These are phyloP conservation scores for Fusarium sp. DNA, from an alignment of 2,329 filamentous ascomycete genomes.

Conservation along the genomic window DNA sequence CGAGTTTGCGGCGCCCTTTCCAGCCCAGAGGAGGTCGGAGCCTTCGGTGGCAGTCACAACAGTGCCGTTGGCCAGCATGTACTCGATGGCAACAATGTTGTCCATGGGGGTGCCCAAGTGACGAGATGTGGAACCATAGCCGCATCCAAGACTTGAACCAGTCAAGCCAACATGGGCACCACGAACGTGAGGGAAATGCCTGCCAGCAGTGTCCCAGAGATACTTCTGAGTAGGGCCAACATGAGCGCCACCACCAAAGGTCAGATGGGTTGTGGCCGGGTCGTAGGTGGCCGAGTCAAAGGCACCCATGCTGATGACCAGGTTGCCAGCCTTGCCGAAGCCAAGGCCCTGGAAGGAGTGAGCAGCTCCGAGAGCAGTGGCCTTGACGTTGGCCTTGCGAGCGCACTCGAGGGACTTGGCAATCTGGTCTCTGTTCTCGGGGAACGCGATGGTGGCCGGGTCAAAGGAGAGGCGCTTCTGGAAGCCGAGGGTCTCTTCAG, in stretches of 20 bases:
- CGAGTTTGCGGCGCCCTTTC: slow-evolving; percentile 36
- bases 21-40: slow-evolving; percentile 40
- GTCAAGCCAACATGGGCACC: slow-evolving; percentile 37
- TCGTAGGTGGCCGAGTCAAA: slow-evolving; percentile 40
- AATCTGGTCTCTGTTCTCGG: slow-evolving; percentile 31
- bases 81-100: slow-evolving; percentile 36
- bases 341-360: slow-evolving; percentile 40
- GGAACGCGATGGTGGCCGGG: slow-evolving; percentile 38
- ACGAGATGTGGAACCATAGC: slow-evolving; percentile 35
- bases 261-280: slow-evolving; percentile 22
- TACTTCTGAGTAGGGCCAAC: slow-evolving; percentile 39
- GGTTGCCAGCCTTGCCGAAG: slow-evolving; percentile 35
- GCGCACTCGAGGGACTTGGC: slow-evolving; percentile 38
- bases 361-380: slow-evolving; percentile 34
- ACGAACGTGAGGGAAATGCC: slow-evolving; percentile 40
- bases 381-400: slow-evolving; percentile 36
- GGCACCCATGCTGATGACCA: slow-evolving; percentile 40
- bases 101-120: slow-evolving; percentile 36
- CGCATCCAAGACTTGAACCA: slow-evolving; percentile 40
- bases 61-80: slow-evolving; percentile 42
- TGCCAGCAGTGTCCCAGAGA: slow-evolving; percentile 40
- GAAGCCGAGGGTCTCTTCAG: slow-evolving; percentile 27
- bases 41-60: slow-evolving; percentile 34
- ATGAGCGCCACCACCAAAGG: slow-evolving; percentile 38
- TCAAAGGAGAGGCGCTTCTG: slow-evolving; percentile 37